Evolutionary conservation across 2,329 filamentous ascomycete genomes (phyloP).

Genomic region (Venturia pyrina): DNA sequence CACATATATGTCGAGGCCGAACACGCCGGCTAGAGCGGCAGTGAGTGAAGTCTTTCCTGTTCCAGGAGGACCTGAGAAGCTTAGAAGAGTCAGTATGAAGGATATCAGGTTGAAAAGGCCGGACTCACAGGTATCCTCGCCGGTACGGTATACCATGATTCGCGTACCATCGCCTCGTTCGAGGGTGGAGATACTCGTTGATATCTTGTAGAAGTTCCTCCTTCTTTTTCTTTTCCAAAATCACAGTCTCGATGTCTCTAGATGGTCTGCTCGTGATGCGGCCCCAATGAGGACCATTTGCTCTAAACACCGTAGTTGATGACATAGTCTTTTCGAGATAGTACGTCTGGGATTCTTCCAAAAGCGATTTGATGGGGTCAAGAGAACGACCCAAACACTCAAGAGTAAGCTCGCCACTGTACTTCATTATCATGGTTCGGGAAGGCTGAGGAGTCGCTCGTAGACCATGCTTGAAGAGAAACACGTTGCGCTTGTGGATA

Average conservation of each 20-base stretch:
- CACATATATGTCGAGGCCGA: slow-evolving; percentile 36
- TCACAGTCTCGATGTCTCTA: slow-evolving; percentile 10
- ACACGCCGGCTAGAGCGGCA: slow-evolving; percentile 37
- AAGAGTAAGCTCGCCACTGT: slow-evolving; percentile 7
- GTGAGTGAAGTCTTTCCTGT: slow-evolving; percentile 63
- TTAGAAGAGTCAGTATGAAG: background rate
- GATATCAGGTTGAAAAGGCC: background rate
- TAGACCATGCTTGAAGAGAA: slow-evolving; percentile 10
- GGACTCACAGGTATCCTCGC: slow-evolving; percentile 56
- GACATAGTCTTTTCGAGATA: slow-evolving; percentile 3
- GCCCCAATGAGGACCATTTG: slow-evolving; percentile 8
- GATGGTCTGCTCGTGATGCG: slow-evolving; percentile 4
- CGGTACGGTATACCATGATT: slow-evolving; percentile 79
- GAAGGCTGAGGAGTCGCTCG: background rate
- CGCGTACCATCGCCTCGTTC: slow-evolving; percentile 66
- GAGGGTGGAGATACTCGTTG: slow-evolving; percentile 45
- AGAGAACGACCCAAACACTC: slow-evolving; percentile 8
- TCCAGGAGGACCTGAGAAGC: slow-evolving; percentile 68
- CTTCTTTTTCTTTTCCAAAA: slow-evolving; percentile 11
- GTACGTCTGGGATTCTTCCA: slow-evolving; percentile 11
- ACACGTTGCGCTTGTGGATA: slow-evolving; percentile 8
- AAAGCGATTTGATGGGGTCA: slow-evolving; percentile 5
- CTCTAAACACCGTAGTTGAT: slow-evolving; percentile 2
- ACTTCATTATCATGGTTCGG: background rate
- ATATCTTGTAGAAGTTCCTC: slow-evolving; percentile 12